Evolutionary conservation across 495 filamentous ascomycete genomes (phyloP), one percentile per base, ranked within the genome.

Genomic region (Penicillium odoratum): DNA sequence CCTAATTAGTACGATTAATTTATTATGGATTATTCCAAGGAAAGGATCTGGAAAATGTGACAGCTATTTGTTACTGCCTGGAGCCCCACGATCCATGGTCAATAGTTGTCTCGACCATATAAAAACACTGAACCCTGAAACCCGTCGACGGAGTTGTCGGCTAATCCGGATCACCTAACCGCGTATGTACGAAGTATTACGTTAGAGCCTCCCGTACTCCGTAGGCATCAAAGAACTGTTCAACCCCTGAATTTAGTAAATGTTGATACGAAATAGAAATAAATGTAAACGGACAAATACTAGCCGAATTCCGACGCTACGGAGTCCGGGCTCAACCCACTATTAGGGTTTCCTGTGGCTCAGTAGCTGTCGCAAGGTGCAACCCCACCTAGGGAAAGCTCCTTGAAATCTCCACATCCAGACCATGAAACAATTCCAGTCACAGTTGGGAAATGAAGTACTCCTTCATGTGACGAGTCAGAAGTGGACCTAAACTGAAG

Each of bases 371-470:
- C 40, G 15, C 48, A 18, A 10, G 44, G 30, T 5, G 33, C 33
- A 11, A 11, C 33, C 33, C 49, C 26, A 43, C 48, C 56, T 42
- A 53, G 52, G 45, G 5, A 36, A 47, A 58, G 51, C 60, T 62
- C 60, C 60, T 62, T 48, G 55, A 62, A 62, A 53, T 62, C 60
- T 62, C 60, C 60, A 62, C 60, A 62, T 58, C n/a, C 40, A 30
- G 47, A 33, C 52, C 36, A 53, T 60, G 61, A 64, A 60, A 60
- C 57, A 64, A 21, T 51, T 21, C 52, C 45, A 46, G 60, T 63
- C 48, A 50, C 60, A 63, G 51, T 48, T 56, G 56, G 58, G 52
- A 58, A 59, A 59, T 63, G 56, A 63, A 57, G 48, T 31, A 15
- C 40, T 59, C 56, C 48, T 55, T 15, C 29, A 7, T 21, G 38